Percentiles rank a stretch among this genome's conserved stretches.
These are phyloP conservation scores for Herpetospermum pedunculosum DNA, from an alignment of 306 rosid genomes.

Conservation along the genomic window DNA sequence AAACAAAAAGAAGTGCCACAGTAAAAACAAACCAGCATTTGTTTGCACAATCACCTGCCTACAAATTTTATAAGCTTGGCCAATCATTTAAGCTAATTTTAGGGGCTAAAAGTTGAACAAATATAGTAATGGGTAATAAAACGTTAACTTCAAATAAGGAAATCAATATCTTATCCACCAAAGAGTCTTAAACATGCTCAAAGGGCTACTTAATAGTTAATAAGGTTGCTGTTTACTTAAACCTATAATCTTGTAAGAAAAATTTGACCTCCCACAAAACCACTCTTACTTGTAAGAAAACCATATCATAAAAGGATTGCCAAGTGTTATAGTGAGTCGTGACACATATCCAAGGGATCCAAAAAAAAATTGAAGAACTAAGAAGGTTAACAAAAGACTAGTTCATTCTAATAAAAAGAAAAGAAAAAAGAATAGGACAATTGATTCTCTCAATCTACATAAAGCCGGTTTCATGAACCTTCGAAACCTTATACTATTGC, in stretches of 20 bases:
- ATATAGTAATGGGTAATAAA: too few species aligned
- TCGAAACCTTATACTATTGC: not conserved
- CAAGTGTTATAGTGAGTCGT: not conserved
- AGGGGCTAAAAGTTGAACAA: too few species aligned
- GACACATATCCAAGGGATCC: not conserved
- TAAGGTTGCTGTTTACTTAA: too few species aligned
- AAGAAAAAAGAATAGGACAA: not conserved
- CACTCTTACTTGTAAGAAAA: too few species aligned
- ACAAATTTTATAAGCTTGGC: not conserved
- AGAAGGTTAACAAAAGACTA: not conserved
- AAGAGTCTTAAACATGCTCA: too few species aligned
- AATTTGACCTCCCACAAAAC: too few species aligned
- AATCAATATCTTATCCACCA: too few species aligned
- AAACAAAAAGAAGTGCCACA: not conserved
- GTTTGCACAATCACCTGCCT: not conserved
- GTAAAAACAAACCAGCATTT: not conserved
- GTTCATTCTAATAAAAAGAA: too few species aligned
- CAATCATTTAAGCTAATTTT: not conserved
- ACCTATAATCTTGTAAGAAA: not conserved
- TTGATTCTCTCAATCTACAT: not conserved
- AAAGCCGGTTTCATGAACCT: not conserved
- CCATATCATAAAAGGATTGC: not conserved
- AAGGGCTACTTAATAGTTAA: too few species aligned
- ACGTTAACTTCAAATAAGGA: too few species aligned
- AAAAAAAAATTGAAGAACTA: not conserved